Evolutionary conservation across 306 rosid species (phyloP), one percentile per base, ranked within the genome.

Genomic region (Vigna trinervia): DNA sequence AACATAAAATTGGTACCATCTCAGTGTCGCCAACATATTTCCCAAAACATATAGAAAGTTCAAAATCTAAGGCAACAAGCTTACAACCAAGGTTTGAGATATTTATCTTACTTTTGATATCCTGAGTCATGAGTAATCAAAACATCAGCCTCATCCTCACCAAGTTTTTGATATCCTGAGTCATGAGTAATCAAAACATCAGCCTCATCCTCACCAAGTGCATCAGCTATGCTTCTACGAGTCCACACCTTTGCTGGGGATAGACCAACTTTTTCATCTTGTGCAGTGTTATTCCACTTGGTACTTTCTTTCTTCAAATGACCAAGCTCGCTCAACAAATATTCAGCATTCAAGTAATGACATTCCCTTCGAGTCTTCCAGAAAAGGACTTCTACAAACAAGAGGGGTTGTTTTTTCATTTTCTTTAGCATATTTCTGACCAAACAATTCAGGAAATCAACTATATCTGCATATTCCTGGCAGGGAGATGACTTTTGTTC

Each of bases 151-250:
- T 95, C 98, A 85, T 95, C 98, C 7, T 95, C 97, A 85, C 98
- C 97, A 70, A 95, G 98, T 84, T 62, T 63, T 71, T 86, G 84
- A 82, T 47, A 69, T 73, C 87, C 88, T 5, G 71, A 78, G 63
- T 87, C 92, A 71, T 85, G 89, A 83, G 88, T 73, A 73, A 92
- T 87, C 84, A 90, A 86, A 73, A 89, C 90, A 84, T 90, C 97
- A 39, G 97, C 96, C 88, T 95, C 98, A 84, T 95, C 98, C 7
- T 95, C 97, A 85, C 98, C 97, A 70, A 95, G 98, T 84, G 98
- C 97, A 78, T 95, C 98, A 74, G 96, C 96, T 72, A 92, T 81
- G 87, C 86, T 90, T 80, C 92, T 87, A 52, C 69, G 73, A 19
- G 82, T 85, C 91, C 92, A 88, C 38, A 26, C 74, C 53, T 88